Base-by-base conservation (phyloP, 1,284 basidiomycete genomes). In the Ganoderma resinaceum region DNA sequence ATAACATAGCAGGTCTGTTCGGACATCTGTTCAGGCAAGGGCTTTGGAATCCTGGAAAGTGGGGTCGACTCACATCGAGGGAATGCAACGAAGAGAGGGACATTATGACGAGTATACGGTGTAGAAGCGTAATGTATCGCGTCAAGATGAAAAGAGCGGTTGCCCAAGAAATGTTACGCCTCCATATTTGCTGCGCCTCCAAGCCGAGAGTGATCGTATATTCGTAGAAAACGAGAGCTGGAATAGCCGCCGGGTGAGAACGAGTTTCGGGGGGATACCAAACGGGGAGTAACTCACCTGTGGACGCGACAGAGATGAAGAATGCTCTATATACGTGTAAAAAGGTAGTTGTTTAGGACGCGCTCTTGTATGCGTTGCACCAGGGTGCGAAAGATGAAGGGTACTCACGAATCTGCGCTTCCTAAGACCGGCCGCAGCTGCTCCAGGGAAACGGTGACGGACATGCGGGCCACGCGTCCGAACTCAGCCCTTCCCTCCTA, bases 131-230 rank as follows among this genome's bases (percentile, higher is more conserved):
- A 53, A 73, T 26, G 42, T 73, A 73, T 35, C 72, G 68, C 18
- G 72, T 73, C 52, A 70, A 61, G 23, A 71, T 58, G 62, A 73
- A 71, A 9, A 73, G 65, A 12, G 66, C n/a, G 0, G 66, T 66
- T 1, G 66, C 68, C 18, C 58, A 65, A 9, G 72, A 69, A 0
- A 63, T 23, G 12, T 68, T 52, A 1, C 72, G 66, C 12, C 38
- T 65, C 72, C 72, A 73, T 29, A 73, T 61, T 26, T 71, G 72
- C 23, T 68, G 67, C 59, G 67, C 68, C 60, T 73, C 72, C 29
- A 62, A 40, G 33, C 38, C 63, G 49, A 73, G 16, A 1, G 72
- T 73, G 62, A 73, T 69, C 59, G 62, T 38, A 49, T 73, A 63
- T 40, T 73, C 72, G 38, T 73, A 73, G 16, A 71, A 23, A 2